These are phyloP conservation scores for Colletotrichum ledebouriae DNA, from an alignment of 2,329 filamentous ascomycete species.

Conservation along the genomic window DNA sequence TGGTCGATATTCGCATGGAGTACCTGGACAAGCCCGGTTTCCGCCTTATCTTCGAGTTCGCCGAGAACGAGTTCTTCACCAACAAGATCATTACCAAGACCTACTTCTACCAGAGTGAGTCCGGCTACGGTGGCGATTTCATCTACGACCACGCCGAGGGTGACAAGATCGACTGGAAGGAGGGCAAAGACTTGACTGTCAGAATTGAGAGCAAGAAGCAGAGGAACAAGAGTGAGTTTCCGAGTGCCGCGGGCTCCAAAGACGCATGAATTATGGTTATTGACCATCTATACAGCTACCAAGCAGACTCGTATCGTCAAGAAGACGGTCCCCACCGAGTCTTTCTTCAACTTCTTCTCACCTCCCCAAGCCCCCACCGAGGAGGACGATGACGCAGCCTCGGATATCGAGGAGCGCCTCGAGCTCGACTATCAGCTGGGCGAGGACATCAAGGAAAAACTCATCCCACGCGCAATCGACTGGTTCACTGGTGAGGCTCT, in stretches of 20 bases:
- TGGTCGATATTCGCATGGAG: slow-evolving; percentile 97
- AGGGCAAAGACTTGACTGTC: slow-evolving; percentile 92
- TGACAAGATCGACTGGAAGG: slow-evolving; percentile 97
- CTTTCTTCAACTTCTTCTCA: slow-evolving; percentile 99
- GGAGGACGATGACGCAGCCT: slow-evolving; percentile 79
- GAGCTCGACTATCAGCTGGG: slow-evolving; percentile 99
- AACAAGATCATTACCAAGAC: slow-evolving; percentile 99
- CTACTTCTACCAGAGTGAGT: slow-evolving; percentile 99
- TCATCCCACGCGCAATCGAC: slow-evolving; percentile 97
- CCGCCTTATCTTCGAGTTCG: slow-evolving; percentile 97
- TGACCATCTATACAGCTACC: slow-evolving; percentile 76
- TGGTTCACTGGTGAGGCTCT: slow-evolving; percentile 99
- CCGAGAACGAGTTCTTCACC: slow-evolving; percentile 94
- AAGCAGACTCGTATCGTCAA: slow-evolving; percentile 99
- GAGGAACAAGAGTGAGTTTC: slow-evolving; percentile 91
- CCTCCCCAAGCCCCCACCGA: slow-evolving; percentile 88
- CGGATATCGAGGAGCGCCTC: slow-evolving; percentile 96
- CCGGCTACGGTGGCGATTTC: slow-evolving; percentile 97
- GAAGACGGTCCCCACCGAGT: slow-evolving; percentile 98
- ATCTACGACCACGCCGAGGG: slow-evolving; percentile 99
- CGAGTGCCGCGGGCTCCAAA: too few relatives aligned
- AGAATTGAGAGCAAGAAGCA: slow-evolving; percentile 99
- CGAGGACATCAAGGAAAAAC: slow-evolving; percentile 99
- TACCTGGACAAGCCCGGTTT: slow-evolving; percentile 99
- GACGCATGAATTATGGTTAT: neutral